A percentile compares a stretch with the other conserved stretches of the same genome.
phyloP scores from a whole-genome alignment of 192 early-diverging fungal species.

The Gigaspora rosea region DNA sequence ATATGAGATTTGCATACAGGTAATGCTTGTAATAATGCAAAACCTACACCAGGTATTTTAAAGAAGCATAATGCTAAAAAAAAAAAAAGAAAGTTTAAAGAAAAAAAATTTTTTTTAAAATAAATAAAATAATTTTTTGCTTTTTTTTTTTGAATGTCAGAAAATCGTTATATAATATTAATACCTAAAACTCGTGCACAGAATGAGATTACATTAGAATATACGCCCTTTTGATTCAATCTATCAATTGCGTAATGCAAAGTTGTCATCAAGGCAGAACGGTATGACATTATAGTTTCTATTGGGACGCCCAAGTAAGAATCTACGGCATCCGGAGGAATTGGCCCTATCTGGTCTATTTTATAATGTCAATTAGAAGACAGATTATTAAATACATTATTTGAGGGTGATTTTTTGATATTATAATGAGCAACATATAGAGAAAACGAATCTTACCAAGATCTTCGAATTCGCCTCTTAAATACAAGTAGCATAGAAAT shows the following conservation, averaged over 20 bases:
- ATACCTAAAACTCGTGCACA: conserved; percentile 52
- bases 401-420: background rate
- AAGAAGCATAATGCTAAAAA: conserved; percentile 49
- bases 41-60: conserved; percentile 51
- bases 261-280: conserved; percentile 19
- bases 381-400: background rate
- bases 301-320: conserved; percentile 8
- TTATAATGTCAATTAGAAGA: too few relatives aligned
- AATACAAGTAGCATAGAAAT: too few relatives aligned
- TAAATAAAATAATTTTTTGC: background rate
- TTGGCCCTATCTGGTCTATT: too few relatives aligned
- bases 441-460: too few relatives aligned
- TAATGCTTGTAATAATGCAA: conserved; percentile 44
- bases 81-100: too few relatives aligned
- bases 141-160: background rate
- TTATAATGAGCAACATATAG: conserved; percentile 47
- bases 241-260: conserved; percentile 21
- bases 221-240: conserved; percentile 39
- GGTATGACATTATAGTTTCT: conserved; percentile 18
- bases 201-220: conserved; percentile 52
- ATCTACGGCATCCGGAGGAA: too few relatives aligned
- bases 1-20: conserved; percentile 45
- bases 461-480: too few relatives aligned
- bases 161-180: background rate
- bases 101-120: conserved; percentile 9